phyloP scores from a whole-genome alignment of 2,329 filamentous ascomycete species.

The Diaporthe sp. region DNA sequence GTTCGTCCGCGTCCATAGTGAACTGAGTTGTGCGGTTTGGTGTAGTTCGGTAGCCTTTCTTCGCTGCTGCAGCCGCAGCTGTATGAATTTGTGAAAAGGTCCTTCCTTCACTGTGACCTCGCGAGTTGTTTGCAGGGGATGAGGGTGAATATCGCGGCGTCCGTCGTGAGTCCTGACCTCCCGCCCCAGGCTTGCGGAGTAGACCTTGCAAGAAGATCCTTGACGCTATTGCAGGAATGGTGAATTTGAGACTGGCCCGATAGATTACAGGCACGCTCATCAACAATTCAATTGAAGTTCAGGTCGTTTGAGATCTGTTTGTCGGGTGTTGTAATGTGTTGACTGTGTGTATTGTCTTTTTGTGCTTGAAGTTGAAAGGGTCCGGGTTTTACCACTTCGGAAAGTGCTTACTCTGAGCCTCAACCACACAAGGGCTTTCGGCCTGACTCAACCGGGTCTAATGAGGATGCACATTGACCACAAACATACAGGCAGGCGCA shows the following conservation, averaged over 20 bases:
- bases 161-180: neutral
- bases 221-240: neutral
- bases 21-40: neutral
- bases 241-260: neutral
- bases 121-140: neutral
- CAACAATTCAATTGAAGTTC: neutral
- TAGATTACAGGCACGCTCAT: neutral
- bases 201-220: neutral
- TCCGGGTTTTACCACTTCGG: neutral
- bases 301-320: neutral
- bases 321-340: neutral
- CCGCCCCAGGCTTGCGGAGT: neutral
- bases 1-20: conserved; percentile 38
- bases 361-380: neutral
- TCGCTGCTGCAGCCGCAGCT: neutral
- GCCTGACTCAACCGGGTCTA: conserved; percentile 1
- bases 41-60: neutral
- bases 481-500: neutral
- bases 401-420: neutral
- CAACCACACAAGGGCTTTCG: neutral
- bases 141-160: neutral
- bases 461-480: neutral
- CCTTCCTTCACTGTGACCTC: neutral
- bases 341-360: neutral
- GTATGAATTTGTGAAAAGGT: neutral